A percentile compares a stretch with the other conserved stretches of the same genome.
Conservation (phyloP, 108 stramenopile species). For the Nitzschia palea region DNA sequence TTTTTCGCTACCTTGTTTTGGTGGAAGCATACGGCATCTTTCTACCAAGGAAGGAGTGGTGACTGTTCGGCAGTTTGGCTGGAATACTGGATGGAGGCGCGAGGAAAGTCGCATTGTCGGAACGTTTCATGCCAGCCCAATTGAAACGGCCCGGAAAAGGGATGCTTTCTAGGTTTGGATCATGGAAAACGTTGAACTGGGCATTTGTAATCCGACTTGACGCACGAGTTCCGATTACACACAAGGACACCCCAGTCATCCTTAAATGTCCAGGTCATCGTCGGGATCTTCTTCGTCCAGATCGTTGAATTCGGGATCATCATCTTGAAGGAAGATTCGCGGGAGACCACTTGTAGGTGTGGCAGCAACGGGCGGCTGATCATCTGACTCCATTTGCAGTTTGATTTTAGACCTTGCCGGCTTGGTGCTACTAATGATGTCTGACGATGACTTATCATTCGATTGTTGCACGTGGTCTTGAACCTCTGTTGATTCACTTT, state of each 20-base stretch:
- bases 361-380: neutral
- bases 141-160: conserved; percentile 38
- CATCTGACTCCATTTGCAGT: conserved; percentile 26
- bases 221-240: too few relatives aligned
- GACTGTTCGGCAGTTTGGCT: conserved; percentile 73
- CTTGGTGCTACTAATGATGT: neutral
- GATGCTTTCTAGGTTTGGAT: conserved; percentile 48
- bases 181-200: too few relatives aligned
- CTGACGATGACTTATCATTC: neutral
- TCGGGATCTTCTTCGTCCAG: conserved; percentile 61
- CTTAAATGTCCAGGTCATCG: conserved; percentile 38
- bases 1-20: conserved; percentile 78
- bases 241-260: too few relatives aligned
- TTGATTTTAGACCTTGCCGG: conserved; percentile 8
- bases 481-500: too few relatives aligned
- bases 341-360: conserved; percentile 13
- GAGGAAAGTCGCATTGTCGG: conserved; percentile 77
- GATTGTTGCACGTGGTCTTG: too few relatives aligned
- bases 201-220: too few relatives aligned
- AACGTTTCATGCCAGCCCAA: conserved; percentile 55
- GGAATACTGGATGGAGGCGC: conserved; percentile 82
- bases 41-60: conserved; percentile 71
- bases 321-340: conserved; percentile 49
- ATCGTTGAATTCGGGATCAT: conserved; percentile 62
- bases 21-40: conserved; percentile 26